Conservation (phyloP, 768 basidiomycete genomes). For the Suillus plorans region DNA sequence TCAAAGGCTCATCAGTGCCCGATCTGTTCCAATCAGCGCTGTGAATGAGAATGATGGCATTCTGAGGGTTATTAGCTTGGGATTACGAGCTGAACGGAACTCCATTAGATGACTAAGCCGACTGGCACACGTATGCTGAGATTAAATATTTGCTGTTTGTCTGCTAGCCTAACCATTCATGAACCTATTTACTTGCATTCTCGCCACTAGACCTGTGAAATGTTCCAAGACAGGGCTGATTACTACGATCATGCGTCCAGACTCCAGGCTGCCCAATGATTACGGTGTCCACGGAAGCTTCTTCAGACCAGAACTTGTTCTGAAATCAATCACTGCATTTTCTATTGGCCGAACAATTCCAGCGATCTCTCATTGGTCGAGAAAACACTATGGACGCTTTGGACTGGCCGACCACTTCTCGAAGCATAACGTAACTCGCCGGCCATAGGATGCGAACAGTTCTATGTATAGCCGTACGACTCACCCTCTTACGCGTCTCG, state of each 20-base stretch:
- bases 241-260: background rate
- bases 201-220: too few species aligned
- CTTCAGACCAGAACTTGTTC: background rate
- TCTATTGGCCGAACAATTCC: background rate
- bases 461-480: background rate
- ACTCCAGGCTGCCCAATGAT: background rate
- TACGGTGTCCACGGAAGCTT: background rate
- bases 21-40: background rate
- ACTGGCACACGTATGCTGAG: background rate
- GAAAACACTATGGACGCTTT: background rate
- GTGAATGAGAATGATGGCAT: background rate
- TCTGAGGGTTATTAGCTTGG: background rate
- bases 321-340: background rate
- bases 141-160: background rate
- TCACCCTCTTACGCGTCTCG: background rate
- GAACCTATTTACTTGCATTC: background rate
- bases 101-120: constrained; percentile 1
- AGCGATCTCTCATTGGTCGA: background rate
- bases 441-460: background rate
- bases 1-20: background rate
- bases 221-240: background rate
- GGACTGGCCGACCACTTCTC: background rate
- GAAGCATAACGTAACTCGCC: background rate
- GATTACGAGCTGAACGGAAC: background rate
- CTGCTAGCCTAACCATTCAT: background rate